Percentiles rank a stretch among this genome's conserved stretches.
phyloP scores from a whole-genome alignment of 345 rosid species.

The Salix udensis region DNA sequence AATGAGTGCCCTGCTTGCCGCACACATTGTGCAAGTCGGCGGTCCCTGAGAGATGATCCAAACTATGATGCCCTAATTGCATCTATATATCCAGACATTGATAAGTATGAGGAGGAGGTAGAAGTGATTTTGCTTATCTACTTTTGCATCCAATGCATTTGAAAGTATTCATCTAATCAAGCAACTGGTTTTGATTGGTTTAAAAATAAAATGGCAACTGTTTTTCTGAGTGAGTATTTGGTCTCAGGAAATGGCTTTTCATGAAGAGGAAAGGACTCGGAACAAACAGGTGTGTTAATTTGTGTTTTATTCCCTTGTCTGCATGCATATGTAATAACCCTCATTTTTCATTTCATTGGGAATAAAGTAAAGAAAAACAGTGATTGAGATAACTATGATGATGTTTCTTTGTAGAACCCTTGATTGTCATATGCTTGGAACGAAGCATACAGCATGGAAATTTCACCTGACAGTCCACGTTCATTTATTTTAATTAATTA shows the following conservation, averaged over 20 bases:
- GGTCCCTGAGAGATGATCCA: slow-evolving; percentile 93
- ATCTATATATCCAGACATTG: slow-evolving; percentile 73
- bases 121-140: slow-evolving; percentile 5
- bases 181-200: slow-evolving; percentile 4
- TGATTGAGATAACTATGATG: slow-evolving; percentile 4
- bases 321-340: background rate
- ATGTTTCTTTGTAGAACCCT: background rate
- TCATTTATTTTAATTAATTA: background rate
- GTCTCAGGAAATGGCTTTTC: slow-evolving; percentile 74
- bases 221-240: slow-evolving; percentile 11
- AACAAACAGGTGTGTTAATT: slow-evolving; percentile 65
- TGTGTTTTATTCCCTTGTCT: slow-evolving; percentile 10
- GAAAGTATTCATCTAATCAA: slow-evolving; percentile 5
- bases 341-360: background rate
- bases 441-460: background rate
- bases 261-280: slow-evolving; percentile 77
- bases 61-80: slow-evolving; percentile 84
- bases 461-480: slow-evolving; percentile 1
- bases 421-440: background rate
- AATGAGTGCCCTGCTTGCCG: slow-evolving; percentile 99
- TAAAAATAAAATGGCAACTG: background rate
- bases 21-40: slow-evolving; percentile 95
- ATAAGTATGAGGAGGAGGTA: slow-evolving; percentile 80
- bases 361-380: slow-evolving; percentile 5
- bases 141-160: slow-evolving; percentile 9